phyloP scores from a whole-genome alignment of 192 early-diverging fungal species.

The Coemansia sp. region DNA sequence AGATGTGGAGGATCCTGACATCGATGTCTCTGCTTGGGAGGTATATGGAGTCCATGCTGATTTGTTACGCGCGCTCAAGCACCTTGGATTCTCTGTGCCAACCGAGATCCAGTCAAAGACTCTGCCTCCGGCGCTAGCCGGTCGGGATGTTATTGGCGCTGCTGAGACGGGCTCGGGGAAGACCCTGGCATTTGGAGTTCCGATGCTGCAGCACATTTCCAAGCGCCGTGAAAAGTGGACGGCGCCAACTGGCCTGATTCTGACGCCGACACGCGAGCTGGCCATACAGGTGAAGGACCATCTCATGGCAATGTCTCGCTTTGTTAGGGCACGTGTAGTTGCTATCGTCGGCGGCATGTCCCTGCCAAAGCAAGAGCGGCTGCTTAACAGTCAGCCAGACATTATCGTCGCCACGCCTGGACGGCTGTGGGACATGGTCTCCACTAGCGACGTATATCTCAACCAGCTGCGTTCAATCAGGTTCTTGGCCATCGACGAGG shows the following conservation, averaged over 20 bases:
- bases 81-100: slow-evolving; percentile 73
- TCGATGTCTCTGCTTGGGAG: slow-evolving; percentile 77
- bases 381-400: slow-evolving; percentile 66
- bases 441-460: slow-evolving; percentile 62
- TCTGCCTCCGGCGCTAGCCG: slow-evolving; percentile 69
- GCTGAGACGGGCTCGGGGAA: slow-evolving; percentile 97
- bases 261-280: slow-evolving; percentile 94
- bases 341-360: slow-evolving; percentile 95
- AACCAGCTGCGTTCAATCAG: slow-evolving; percentile 60
- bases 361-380: slow-evolving; percentile 84
- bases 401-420: slow-evolving; percentile 85
- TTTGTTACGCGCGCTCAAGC: slow-evolving; percentile 70
- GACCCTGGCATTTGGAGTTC: slow-evolving; percentile 94
- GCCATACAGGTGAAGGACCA: slow-evolving; percentile 94
- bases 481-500: slow-evolving; percentile 83
- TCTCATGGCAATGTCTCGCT: slow-evolving; percentile 60
- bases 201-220: slow-evolving; percentile 77
- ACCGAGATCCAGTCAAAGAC: slow-evolving; percentile 88
- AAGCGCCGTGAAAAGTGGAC: slow-evolving; percentile 43
- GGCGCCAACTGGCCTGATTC: slow-evolving; percentile 64
- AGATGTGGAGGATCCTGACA: slow-evolving; percentile 43
- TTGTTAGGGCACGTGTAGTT: slow-evolving; percentile 61
- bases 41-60: slow-evolving; percentile 59
- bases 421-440: slow-evolving; percentile 70
- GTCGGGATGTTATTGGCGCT: slow-evolving; percentile 87